Conservation (phyloP, 805 yeast species). For the Sugiyamaella americana region DNA sequence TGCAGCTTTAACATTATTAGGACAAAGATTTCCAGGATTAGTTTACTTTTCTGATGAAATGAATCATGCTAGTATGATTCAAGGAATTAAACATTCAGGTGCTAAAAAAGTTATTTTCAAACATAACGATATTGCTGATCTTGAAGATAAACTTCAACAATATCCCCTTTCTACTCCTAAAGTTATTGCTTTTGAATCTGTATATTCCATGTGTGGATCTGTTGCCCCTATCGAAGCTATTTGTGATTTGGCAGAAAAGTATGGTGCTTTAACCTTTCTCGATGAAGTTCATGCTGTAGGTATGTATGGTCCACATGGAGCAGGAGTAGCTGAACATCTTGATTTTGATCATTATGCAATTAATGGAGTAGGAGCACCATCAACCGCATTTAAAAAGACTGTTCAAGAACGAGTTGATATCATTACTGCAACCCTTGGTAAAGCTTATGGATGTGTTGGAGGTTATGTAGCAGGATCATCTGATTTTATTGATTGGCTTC, state of each 20-base stretch:
- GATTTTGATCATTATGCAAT: conserved; percentile 78
- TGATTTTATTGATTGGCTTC: conserved; percentile 83
- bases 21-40: conserved; percentile 82
- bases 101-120: conserved; percentile 84
- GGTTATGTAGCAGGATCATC: conserved; percentile 93
- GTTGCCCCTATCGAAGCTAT: conserved; percentile 88
- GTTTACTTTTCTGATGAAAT: conserved; percentile 89
- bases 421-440: conserved; percentile 96
- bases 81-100: conserved; percentile 87
- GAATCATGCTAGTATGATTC: conserved; percentile 98
- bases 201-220: conserved; percentile 98
- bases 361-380: conserved; percentile 45
- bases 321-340: conserved; percentile 97
- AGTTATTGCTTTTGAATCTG: conserved; percentile 93
- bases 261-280: conserved; percentile 93
- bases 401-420: conserved; percentile 88
- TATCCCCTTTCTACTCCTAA: conserved; percentile 89
- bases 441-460: conserved; percentile 95
- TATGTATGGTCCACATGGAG: conserved; percentile 98
- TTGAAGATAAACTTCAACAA: conserved; percentile 69
- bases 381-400: conserved; percentile 36
- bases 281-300: conserved; percentile 99
- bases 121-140: conserved; percentile 81
- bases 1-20: conserved; percentile 84
- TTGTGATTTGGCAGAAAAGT: conserved; percentile 94